Percentiles rank a stretch among this genome's conserved stretches.
These are phyloP conservation scores for Suhomyces kilbournensis DNA, from an alignment of 805 yeast species.

Conservation along the genomic window DNA sequence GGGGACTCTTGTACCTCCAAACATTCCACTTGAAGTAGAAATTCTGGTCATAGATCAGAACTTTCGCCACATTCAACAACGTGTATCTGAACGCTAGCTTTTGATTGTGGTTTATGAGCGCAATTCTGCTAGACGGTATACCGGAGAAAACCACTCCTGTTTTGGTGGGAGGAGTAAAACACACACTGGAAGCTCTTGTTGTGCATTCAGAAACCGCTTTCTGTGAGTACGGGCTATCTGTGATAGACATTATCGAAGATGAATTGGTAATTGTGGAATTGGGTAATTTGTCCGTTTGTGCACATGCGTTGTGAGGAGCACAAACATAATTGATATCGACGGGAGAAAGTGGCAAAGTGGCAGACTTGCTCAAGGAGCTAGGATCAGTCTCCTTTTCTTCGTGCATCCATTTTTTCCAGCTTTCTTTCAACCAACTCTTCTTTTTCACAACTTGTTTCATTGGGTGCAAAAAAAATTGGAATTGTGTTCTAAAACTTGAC, in stretches of 20 bases:
- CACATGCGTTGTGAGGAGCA: background rate
- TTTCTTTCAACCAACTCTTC: background rate
- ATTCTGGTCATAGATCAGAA: background rate
- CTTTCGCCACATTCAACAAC: background rate
- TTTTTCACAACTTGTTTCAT: background rate
- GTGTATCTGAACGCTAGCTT: conserved; percentile 1
- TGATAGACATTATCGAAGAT: background rate
- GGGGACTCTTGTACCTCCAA: conserved; percentile 1
- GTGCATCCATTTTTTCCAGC: background rate
- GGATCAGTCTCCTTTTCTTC: background rate
- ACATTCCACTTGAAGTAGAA: conserved; percentile 9
- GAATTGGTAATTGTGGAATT: background rate
- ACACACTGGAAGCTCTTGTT: background rate
- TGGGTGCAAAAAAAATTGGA: background rate
- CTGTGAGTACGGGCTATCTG: background rate
- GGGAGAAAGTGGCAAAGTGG: background rate
- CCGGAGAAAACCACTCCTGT: conserved; percentile 1
- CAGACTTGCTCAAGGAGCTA: background rate
- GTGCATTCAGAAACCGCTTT: background rate
- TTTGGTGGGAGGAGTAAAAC: background rate
- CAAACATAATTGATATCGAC: background rate
- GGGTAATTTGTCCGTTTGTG: background rate
- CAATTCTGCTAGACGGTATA: conserved; percentile 4
- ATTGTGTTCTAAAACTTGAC: too few species aligned
- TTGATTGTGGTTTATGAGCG: background rate